Evolutionary conservation across 768 basidiomycete species (phyloP).

Genomic region (Chiua virens): DNA sequence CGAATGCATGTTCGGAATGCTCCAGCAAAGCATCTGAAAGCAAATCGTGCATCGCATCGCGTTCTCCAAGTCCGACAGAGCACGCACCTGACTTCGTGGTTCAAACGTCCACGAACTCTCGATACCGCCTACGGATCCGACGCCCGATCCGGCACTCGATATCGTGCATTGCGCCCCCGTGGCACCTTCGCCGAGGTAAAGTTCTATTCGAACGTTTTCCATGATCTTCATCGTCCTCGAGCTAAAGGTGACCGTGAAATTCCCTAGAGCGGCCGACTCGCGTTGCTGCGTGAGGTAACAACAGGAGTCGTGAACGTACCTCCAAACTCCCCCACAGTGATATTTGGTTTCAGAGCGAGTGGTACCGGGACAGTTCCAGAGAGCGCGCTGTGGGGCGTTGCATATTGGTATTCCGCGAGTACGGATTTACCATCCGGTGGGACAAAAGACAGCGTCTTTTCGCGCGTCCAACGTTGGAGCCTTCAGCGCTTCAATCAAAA

Average conservation of each 20-base stretch:
- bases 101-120: conserved; percentile 84
- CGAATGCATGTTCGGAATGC: conserved; percentile 64
- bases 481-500: conserved; percentile 38
- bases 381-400: conserved; percentile 34
- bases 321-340: conserved; percentile 31
- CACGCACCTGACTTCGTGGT: conserved; percentile 55
- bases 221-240: conserved; percentile 66
- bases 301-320: conserved; percentile 14
- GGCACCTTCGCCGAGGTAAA: conserved; percentile 75
- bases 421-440: conserved; percentile 91
- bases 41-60: not conserved
- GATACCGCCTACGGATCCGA: conserved; percentile 35
- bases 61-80: not conserved
- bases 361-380: conserved; percentile 53
- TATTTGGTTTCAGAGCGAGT: conserved; percentile 48
- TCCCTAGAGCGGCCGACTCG: conserved; percentile 37
- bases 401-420: conserved; percentile 80
- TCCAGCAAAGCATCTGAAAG: conserved; percentile 74
- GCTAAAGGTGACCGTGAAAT: conserved; percentile 60
- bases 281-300: not conserved
- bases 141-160: conserved; percentile 53
- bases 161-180: conserved; percentile 71
- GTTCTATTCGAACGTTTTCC: conserved; percentile 68
- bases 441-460: conserved; percentile 82
- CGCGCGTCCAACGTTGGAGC: conserved; percentile 74